Evolutionary conservation across 176 grass and related monocot genomes (phyloP).

Genomic region (Oryza nivara): DNA sequence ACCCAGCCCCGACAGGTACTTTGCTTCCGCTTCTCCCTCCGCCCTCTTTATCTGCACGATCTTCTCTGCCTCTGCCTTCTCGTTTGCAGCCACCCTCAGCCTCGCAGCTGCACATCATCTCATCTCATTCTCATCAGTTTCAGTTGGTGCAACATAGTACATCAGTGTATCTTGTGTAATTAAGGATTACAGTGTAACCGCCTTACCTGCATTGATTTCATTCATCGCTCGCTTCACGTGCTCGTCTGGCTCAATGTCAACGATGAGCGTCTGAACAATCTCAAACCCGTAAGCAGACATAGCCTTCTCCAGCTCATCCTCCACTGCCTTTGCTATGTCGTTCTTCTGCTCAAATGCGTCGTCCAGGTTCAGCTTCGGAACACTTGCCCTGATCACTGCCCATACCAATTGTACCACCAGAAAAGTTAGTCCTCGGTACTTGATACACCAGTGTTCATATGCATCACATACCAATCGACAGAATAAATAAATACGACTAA

Average conservation of each 20-base stretch:
- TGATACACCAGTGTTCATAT: background rate
- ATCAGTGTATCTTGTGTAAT: no score
- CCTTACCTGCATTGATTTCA: conserved; percentile 77
- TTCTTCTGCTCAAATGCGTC: conserved; percentile 85
- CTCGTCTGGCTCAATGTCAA: conserved; percentile 85
- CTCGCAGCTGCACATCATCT: conserved; percentile 59
- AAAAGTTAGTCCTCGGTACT: no score
- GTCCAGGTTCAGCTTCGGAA: conserved; percentile 74
- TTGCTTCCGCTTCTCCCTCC: conserved; percentile 79
- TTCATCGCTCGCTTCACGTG: conserved; percentile 85
- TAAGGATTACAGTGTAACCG: background rate
- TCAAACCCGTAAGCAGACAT: conserved; percentile 62
- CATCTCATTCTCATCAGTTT: no score
- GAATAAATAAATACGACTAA: background rate
- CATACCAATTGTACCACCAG: background rate
- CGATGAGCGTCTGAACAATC: conserved; percentile 59
- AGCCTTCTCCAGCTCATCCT: conserved; percentile 86
- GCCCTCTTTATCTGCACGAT: conserved; percentile 88
- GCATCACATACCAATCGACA: background rate
- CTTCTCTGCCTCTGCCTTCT: conserved; percentile 90
- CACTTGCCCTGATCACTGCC: conserved; percentile 80
- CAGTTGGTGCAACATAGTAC: no score
- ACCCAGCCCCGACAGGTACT: conserved; percentile 76
- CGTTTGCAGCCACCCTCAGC: conserved; percentile 73
- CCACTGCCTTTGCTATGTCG: conserved; percentile 77